These are phyloP conservation scores for Amauroascus niger DNA, from an alignment of 2,329 filamentous ascomycete genomes.

Conservation along the genomic window DNA sequence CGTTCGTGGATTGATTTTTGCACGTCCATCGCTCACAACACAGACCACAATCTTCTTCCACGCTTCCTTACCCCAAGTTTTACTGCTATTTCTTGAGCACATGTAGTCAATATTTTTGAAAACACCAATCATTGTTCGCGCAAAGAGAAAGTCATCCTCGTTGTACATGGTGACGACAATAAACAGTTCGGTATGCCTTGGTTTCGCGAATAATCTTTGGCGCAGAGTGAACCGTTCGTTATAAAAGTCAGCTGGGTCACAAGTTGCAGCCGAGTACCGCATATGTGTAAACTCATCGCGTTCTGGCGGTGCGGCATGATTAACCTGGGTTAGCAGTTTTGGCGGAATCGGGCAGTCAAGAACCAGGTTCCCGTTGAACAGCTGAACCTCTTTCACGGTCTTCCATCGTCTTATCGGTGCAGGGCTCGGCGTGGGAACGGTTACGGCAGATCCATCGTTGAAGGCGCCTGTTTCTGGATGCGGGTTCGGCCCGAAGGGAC, in stretches of 20 bases:
- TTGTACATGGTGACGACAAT: conserved; percentile 99
- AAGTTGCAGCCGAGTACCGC: conserved; percentile 89
- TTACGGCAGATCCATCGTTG: conserved; percentile 32
- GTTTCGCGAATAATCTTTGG: conserved; percentile 84
- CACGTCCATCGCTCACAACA: conserved; percentile 91
- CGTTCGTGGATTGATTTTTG: conserved; percentile 90
- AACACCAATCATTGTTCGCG: conserved; percentile 89
- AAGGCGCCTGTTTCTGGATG: conserved; percentile 30
- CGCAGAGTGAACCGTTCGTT: conserved; percentile 83
- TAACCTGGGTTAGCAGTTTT: conserved; percentile 72
- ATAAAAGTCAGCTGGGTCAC: conserved; percentile 81
- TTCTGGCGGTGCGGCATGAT: conserved; percentile 67
- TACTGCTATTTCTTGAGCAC: conserved; percentile 84
- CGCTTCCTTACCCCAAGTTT: conserved; percentile 95
- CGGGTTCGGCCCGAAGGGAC: conserved; percentile 53
- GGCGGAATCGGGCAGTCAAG: conserved; percentile 94
- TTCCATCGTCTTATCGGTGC: conserved; percentile 79
- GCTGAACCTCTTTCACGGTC: conserved; percentile 94
- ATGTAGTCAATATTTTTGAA: conserved; percentile 99
- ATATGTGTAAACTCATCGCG: conserved; percentile 70
- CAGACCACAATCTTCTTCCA: conserved; percentile 99
- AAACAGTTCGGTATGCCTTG: conserved; percentile 85
- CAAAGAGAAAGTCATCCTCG: conserved; percentile 92
- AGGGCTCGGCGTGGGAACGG: conserved; percentile 41
- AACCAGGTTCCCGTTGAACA: conserved; percentile 94